Evolutionary conservation across 306 rosid genomes (phyloP).

Genomic region (Quercus rubra): DNA sequence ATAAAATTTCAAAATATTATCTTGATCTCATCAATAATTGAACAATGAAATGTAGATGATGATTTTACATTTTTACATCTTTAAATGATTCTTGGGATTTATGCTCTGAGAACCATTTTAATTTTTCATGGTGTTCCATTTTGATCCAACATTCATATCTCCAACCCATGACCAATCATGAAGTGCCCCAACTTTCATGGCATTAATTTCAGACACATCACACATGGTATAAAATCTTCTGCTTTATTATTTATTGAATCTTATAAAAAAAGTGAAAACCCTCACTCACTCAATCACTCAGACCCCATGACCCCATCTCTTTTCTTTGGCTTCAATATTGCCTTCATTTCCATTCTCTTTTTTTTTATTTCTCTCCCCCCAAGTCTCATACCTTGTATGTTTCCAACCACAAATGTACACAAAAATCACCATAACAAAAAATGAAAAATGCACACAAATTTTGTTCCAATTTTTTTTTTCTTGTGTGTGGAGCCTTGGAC

Average conservation of each 20-base stretch:
- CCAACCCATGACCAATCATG: constrained; percentile 12
- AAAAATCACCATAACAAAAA: constrained; percentile 6
- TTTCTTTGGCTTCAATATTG: neutral
- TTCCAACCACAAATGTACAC: constrained; percentile 1
- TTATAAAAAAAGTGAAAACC: neutral
- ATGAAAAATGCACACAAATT: constrained; percentile 10
- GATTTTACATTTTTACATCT: too few relatives aligned
- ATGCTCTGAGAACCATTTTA: too few relatives aligned
- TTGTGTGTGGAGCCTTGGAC: constrained; percentile 32
- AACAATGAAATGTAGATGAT: too few relatives aligned
- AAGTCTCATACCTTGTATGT: neutral
- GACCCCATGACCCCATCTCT: neutral
- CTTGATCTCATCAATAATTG: too few relatives aligned
- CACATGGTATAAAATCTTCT: constrained; percentile 3
- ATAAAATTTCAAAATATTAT: too few relatives aligned
- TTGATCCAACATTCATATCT: constrained; percentile 1
- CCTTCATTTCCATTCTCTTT: neutral
- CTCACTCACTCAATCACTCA: neutral
- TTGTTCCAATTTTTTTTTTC: constrained; percentile 27
- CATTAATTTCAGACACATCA: neutral
- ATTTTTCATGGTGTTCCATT: neutral
- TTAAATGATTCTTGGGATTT: too few relatives aligned
- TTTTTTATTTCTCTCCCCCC: constrained; percentile 8
- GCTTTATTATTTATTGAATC: constrained; percentile 11
- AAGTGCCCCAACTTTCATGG: constrained; percentile 16